Evolutionary conservation across 176 grass and related monocot species (phyloP), one percentile per base, ranked within the genome.

Genomic region (Neostapfia colusana): DNA sequence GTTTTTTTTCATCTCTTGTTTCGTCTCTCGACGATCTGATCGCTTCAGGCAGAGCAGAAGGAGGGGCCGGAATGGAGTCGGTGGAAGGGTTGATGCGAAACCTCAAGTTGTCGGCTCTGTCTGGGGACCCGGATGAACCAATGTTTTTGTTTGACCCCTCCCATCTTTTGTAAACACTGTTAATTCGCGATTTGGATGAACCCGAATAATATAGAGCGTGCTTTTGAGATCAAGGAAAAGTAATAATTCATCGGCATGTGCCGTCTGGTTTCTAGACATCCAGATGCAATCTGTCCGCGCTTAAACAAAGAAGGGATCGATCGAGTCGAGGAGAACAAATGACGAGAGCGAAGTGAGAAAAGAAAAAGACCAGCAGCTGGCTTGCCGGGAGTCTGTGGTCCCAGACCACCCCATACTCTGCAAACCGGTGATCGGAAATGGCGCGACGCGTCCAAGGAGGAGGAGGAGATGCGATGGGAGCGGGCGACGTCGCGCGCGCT

Each of bases 311-410:
- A 75, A 62, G 53, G 0, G 45, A 65, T 20, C 36, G 17, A 39
- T 25, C 0, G 43, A 27, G 31, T 31, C 31, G 17, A 69, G 28
- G 12, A 3, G 72, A 20, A 46, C 16, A 17, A 13, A 23, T 20
- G 26, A 10, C 4, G 23, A 26, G 28, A 17, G 1, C 48, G 16
- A 6, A 4, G 10, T 16, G 2, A 17, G 4, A 15, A 67, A 53
- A 75, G 68, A 86, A 81, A 75, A 86, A 46, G 78, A 81, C 84
- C 64, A 36, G 4, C 55, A 12, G 66, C 67, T 18, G 15, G 16
- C 3, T 53, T 21, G 38, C 58, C 13, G 36, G 27, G 16, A 46
- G 51, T 6, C 2, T 1, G 82, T 70, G 84, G 78, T 70, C 84
- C 78, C 65, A 45, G 37, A 16, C 31, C 31, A 16, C 31, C 31